Percentiles rank a stretch among this genome's conserved stretches.
These are phyloP conservation scores for Coemansia sp. DNA, from an alignment of 192 early-diverging fungal species.

Conservation along the genomic window DNA sequence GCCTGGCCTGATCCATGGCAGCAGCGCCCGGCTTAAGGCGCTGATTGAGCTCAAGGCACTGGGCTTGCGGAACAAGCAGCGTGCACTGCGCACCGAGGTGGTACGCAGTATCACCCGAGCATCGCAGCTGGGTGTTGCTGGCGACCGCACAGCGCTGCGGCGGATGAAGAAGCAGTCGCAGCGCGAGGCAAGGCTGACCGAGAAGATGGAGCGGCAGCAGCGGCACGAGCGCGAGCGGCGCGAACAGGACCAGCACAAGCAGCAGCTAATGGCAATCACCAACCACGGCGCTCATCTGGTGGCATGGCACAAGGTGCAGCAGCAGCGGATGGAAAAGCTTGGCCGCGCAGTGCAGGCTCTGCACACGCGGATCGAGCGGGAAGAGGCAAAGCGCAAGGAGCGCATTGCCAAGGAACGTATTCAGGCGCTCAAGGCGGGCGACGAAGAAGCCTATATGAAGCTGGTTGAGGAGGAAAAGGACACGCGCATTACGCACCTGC, in stretches of 20 bases:
- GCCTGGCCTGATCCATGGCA: conserved; percentile 23
- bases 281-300: conserved; percentile 72
- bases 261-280: conserved; percentile 73
- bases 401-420: conserved; percentile 91
- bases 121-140: conserved; percentile 76
- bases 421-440: conserved; percentile 91
- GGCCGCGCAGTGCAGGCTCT: conserved; percentile 73
- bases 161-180: conserved; percentile 80
- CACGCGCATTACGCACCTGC: conserved; percentile 88
- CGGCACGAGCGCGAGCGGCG: conserved; percentile 80
- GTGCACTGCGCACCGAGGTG: conserved; percentile 70
- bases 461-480: conserved; percentile 95
- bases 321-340: conserved; percentile 67
- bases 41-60: conserved; percentile 88
- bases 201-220: conserved; percentile 86
- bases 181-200: conserved; percentile 83
- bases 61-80: conserved; percentile 75
- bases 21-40: conserved; percentile 67
- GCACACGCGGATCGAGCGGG: conserved; percentile 84
- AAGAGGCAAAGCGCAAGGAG: conserved; percentile 87
- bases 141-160: conserved; percentile 72
- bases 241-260: conserved; percentile 79
- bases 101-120: conserved; percentile 66
- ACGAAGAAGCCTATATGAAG: conserved; percentile 96
- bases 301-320: conserved; percentile 64